Conservation (phyloP, 2,329 filamentous ascomycete genomes). For the Colletotrichum tabaci region DNA sequence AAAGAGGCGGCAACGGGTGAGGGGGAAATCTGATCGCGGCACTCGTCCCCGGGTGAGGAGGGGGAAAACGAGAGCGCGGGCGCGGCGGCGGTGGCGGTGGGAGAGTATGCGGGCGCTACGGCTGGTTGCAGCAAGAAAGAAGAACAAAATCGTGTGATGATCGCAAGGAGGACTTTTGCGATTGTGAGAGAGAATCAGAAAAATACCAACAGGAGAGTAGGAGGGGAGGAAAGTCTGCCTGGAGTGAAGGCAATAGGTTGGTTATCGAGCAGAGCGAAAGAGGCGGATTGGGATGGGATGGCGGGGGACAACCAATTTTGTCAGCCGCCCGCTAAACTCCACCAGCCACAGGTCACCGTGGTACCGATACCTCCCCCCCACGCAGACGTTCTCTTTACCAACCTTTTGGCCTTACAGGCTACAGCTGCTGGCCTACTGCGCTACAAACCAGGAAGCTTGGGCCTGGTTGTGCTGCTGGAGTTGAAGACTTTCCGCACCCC, state of each 20-base stretch:
- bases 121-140: constrained; percentile 6
- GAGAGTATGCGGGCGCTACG: constrained; percentile 19
- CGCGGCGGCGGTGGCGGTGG: constrained; percentile 22
- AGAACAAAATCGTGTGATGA: constrained; percentile 4
- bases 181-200: constrained; percentile 27
- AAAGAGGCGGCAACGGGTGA: constrained; percentile 32
- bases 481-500: constrained; percentile 29
- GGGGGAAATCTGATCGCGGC: constrained; percentile 36
- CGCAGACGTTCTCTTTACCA: constrained; percentile 13
- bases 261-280: constrained; percentile 41
- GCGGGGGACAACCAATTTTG: constrained; percentile 45
- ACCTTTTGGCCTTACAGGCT: constrained; percentile 4
- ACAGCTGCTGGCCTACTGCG: too few species aligned
- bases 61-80: constrained; percentile 46
- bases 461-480: background rate
- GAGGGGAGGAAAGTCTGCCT: constrained; percentile 37
- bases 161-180: constrained; percentile 21
- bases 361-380: constrained; percentile 38
- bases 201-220: constrained; percentile 13
- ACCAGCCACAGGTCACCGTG: constrained; percentile 38
- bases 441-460: constrained; percentile 22
- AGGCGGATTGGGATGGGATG: constrained; percentile 40
- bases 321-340: constrained; percentile 44
- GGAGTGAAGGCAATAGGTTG: constrained; percentile 40
- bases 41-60: constrained; percentile 37